Conservation (phyloP, 371 early-diverging fungal species). For the Mortierella sp. region DNA sequence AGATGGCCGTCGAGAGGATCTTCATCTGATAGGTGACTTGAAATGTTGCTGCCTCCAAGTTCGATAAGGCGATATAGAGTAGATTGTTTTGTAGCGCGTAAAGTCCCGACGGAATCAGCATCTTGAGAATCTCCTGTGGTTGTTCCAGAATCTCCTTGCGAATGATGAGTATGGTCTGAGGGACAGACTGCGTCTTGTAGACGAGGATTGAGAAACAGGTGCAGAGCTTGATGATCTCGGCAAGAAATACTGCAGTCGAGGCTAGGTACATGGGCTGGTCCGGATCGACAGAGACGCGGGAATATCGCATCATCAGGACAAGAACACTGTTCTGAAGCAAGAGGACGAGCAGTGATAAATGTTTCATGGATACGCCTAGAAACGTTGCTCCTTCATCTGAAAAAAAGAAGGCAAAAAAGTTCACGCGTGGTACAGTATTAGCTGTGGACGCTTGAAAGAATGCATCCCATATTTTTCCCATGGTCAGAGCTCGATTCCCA, state of each 20-base stretch:
- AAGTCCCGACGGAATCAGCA: constrained; percentile 87
- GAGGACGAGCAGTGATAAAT: constrained; percentile 65
- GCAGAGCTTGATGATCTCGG: constrained; percentile 70
- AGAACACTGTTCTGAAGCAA: constrained; percentile 72
- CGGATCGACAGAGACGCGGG: constrained; percentile 59
- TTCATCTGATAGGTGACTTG: constrained; percentile 97
- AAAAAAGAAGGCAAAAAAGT: background rate
- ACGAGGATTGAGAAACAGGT: constrained; percentile 59
- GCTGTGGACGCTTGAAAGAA: background rate
- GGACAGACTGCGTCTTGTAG: constrained; percentile 52
- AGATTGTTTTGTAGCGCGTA: constrained; percentile 96
- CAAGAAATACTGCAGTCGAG: constrained; percentile 76
- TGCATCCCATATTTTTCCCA: too few species aligned
- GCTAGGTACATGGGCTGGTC: constrained; percentile 75
- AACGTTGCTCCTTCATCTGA: constrained; percentile 33
- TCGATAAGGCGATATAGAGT: constrained; percentile 87
- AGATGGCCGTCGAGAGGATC: constrained; percentile 94
- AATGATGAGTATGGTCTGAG: constrained; percentile 55
- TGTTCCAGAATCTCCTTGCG: constrained; percentile 62
- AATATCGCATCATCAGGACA: constrained; percentile 75
- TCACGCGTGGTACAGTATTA: background rate
- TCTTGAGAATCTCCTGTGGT: constrained; percentile 68
- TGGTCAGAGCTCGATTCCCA: too few species aligned
- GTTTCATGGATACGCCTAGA: constrained; percentile 57
- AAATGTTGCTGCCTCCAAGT: constrained; percentile 93